phyloP scores from a whole-genome alignment of 2,329 filamentous ascomycete species.

The Nannizziopsis arthrosporioides region DNA sequence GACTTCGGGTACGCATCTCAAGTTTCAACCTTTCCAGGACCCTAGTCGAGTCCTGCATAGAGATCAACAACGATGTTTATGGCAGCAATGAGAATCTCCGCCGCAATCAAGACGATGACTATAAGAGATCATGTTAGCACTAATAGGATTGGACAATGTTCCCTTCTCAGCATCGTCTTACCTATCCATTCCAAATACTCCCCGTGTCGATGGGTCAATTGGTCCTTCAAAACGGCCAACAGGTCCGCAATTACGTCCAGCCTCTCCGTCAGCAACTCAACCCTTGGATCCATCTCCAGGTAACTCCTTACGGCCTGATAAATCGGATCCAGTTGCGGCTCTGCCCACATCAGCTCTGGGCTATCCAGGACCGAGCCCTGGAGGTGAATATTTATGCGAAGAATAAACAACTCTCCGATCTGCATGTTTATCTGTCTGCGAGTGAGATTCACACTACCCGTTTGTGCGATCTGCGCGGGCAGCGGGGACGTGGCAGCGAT shows the following conservation, averaged over 20 bases:
- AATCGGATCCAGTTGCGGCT: slow-evolving; percentile 89
- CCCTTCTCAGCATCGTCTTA: slow-evolving; percentile 35
- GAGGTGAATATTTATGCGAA: slow-evolving; percentile 94
- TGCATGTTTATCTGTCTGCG: slow-evolving; percentile 97
- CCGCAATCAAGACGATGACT: slow-evolving; percentile 93
- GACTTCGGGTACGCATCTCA: neutral
- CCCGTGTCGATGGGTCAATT: slow-evolving; percentile 83
- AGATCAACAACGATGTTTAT: slow-evolving; percentile 94
- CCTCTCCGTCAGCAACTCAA: slow-evolving; percentile 76
- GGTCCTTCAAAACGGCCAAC: slow-evolving; percentile 85
- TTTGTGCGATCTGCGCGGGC: slow-evolving; percentile 80
- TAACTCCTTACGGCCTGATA: slow-evolving; percentile 94
- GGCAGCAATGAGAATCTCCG: slow-evolving; percentile 82
- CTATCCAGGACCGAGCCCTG: slow-evolving; percentile 95
- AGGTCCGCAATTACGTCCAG: slow-evolving; percentile 89
- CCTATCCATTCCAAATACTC: slow-evolving; percentile 85
- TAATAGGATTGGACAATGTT: neutral
- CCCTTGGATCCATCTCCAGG: slow-evolving; percentile 94
- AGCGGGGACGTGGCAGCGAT: slow-evolving; percentile 90
- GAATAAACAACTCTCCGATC: slow-evolving; percentile 94
- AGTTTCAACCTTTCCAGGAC: neutral
- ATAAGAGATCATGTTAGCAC: slow-evolving; percentile 1
- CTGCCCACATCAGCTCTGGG: slow-evolving; percentile 95
- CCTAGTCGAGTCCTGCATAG: slow-evolving; percentile 56
- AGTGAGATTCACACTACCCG: slow-evolving; percentile 80